A percentile compares a stretch with the other conserved stretches of the same genome.
These are phyloP conservation scores for Trichoderma aggressivum DNA, from an alignment of 2,329 filamentous ascomycete genomes.

Conservation along the genomic window DNA sequence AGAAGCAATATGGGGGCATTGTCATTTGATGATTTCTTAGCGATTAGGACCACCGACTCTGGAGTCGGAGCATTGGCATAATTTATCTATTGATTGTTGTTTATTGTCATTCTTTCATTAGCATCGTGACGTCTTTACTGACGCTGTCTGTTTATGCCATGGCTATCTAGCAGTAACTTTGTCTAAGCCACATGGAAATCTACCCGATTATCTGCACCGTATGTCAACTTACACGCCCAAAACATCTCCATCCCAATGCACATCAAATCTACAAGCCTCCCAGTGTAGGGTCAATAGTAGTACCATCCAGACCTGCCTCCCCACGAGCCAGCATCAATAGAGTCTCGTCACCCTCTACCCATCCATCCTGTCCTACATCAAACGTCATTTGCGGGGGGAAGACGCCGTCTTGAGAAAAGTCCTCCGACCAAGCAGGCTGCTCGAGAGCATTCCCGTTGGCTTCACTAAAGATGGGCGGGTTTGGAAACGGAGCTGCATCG, in stretches of 20 bases:
- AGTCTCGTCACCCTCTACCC: slow-evolving; percentile 44
- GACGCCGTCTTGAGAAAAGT: slow-evolving; percentile 30
- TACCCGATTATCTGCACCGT: not conserved
- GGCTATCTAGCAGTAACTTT: not conserved
- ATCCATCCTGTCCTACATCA: slow-evolving; percentile 36
- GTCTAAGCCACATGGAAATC: not conserved
- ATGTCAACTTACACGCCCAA: not conserved
- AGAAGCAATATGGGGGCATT: not conserved
- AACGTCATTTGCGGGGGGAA: slow-evolving; percentile 36
- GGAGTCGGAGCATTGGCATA: not conserved
- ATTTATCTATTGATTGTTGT: not conserved
- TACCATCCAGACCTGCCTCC: slow-evolving; percentile 24
- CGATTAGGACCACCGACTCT: not conserved
- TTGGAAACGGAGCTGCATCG: not conserved
- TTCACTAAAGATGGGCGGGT: slow-evolving; percentile 25
- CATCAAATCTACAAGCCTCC: slow-evolving; percentile 12
- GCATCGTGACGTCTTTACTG: not conserved
- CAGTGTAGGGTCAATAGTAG: slow-evolving; percentile 35
- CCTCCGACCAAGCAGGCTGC: slow-evolving; percentile 26
- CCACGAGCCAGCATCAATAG: slow-evolving; percentile 40
- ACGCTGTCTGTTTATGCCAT: not conserved
- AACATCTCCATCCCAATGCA: too few relatives aligned
- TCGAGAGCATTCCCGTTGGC: slow-evolving; percentile 18
- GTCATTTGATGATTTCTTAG: not conserved
- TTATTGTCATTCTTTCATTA: not conserved